Percentiles rank a stretch among this genome's conserved stretches.
Evolutionary conservation across 441 rosid species (phyloP).

Genomic region (Erodium texanum): DNA sequence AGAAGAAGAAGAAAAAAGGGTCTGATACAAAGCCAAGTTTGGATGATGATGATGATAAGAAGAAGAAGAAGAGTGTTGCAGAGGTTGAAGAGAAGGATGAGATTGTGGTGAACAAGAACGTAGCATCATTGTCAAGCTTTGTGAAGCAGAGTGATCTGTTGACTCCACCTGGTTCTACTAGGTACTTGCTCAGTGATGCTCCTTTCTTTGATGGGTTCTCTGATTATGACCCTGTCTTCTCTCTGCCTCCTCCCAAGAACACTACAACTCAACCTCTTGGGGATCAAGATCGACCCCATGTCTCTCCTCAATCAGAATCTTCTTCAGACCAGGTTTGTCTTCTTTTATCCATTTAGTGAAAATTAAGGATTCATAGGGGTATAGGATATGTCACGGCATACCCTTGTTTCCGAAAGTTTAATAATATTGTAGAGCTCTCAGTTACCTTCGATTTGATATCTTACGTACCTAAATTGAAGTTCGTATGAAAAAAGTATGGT

Average conservation of each 20-base stretch:
- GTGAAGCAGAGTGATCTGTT: constrained; percentile 25
- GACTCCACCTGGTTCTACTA: constrained; percentile 69
- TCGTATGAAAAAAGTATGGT: no score
- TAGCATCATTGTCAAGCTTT: constrained; percentile 7
- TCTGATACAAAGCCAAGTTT: constrained; percentile 22
- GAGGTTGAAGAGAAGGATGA: no score
- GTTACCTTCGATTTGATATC: no score
- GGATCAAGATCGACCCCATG: constrained; percentile 30
- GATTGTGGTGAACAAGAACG: constrained; percentile 8
- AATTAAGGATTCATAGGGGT: no score
- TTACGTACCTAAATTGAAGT: no score
- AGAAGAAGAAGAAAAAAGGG: not conserved
- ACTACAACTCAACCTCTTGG: constrained; percentile 12
- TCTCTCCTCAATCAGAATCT: constrained; percentile 16
- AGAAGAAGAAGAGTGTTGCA: constrained; percentile 1
- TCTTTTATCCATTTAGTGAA: no score
- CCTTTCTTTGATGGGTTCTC: constrained; percentile 35
- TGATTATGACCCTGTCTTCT: constrained; percentile 51
- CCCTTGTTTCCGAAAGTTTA: no score
- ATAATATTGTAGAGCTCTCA: no score
- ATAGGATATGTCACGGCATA: no score
- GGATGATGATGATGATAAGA: constrained; percentile 14
- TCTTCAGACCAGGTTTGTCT: constrained; percentile 40
- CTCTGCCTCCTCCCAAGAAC: no score
- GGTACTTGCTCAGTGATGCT: constrained; percentile 48